Base-by-base conservation (phyloP, 352 stramenopile species). In the Pythium periplocum region DNA sequence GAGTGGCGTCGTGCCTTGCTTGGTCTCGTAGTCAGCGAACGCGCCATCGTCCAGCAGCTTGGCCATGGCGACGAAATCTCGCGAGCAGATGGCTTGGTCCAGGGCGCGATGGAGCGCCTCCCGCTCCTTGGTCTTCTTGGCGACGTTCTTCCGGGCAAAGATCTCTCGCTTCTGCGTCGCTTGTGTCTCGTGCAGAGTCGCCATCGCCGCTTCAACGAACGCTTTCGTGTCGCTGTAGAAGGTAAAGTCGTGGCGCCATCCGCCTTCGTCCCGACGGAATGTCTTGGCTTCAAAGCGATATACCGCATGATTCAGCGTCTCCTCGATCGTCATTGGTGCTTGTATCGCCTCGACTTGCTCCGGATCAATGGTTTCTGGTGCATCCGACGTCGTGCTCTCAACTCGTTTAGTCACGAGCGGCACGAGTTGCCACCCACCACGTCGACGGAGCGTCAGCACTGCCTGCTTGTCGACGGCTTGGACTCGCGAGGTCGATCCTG, bases 1-100 rank as follows among this genome's bases (percentile, higher is more conserved):
- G 3, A 90, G 59, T 2, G 64, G 62, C 4, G 79, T 78, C 30
- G 77, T 31, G 2, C 61, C 79, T 4, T 56, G 64, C 6, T 37
- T 9, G 1, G 82, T 90, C 46, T 86, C 80, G 32, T 86, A 82
- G 54, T 93, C 82, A 5, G 76, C 70, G 36, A 80, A 87, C 3
- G 79, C 79, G 4, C 80, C 76, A 5, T 67, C 58, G 45, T 87
- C 76, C n/a, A 90, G 57, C 12, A 86, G 41, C 4, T 38, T n/a
- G 0, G 65, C 61, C 4, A 75, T 57, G 0, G 8, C 47, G 10
- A 53, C 6, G 48, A 88, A 93, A 54, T 81, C 68, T 0, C 68
- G 66, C 3, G 33, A 52, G 2, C 74, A 17, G 44, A 93, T 87
- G 0, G 72, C 63, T 8, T 7, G 4, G 3, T 88, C 79, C 3